Evolutionary conservation across 306 rosid genomes (phyloP), one percentile per base, ranked within the genome.

Genomic region (Sophora flavescens): DNA sequence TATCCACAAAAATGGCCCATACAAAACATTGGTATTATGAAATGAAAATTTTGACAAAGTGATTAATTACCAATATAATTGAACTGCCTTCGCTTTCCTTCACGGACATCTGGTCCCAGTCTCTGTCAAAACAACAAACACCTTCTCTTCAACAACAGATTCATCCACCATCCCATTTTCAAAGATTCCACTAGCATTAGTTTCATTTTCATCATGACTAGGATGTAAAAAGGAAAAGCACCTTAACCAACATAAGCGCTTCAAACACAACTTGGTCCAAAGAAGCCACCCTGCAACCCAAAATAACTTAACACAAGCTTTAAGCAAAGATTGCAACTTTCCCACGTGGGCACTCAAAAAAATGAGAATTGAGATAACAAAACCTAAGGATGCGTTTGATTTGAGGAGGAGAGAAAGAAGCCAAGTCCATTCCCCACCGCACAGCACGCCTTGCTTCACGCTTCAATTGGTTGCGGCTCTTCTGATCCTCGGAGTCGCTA

Each of bases 21-120:
- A 56, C 51, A 30, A 18, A 66, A 65, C 63, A 70, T 44, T 8
- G 26, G 5, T 66, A 44, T 16, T 59, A 50, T 54, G 10, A 52
- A 42, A 72, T 58, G 10, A 52, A 78, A 17, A 48, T n/a, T 12
- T 6, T 2, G 2, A 10, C 11, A 36, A 58, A 56, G 41, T 45
- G 52, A 22, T 22, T 22, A 22, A 26, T 45, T 86, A 96, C 99
- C 99, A 8, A 92, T 89, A 86, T 96, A 92, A 89, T 76, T 92
- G 86, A 87, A 90, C 83, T 92, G 99, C 86, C 99, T 84, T 22
- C 98, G 86, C 78, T 83, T 91, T 82, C 96, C 98, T 92, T 95
- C 97, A 2, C 99, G 97, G 15, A 95, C 96, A 84, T 91, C 97
- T 10, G 89, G 85, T 11, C 96, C 90, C 28, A 90, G 52, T 87